These are phyloP conservation scores for Pleurotus citrinopileatus DNA, from an alignment of 768 basidiomycete genomes.

Conservation along the genomic window DNA sequence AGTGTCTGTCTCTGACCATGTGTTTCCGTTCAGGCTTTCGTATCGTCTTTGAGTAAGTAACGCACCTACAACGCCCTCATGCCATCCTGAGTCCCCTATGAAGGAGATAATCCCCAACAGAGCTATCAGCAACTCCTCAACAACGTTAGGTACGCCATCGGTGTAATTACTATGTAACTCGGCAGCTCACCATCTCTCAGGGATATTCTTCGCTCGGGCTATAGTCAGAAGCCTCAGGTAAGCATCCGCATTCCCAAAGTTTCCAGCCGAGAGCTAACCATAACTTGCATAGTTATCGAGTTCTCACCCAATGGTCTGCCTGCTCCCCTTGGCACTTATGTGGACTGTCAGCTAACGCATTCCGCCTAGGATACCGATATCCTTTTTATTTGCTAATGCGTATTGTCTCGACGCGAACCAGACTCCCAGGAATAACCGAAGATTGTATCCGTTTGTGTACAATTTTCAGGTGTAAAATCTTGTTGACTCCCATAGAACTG, in stretches of 20 bases:
- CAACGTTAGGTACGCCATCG: conserved; percentile 13
- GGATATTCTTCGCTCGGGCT: conserved; percentile 39
- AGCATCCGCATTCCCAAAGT: conserved; percentile 24
- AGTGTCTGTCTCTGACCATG: background rate
- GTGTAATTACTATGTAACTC: no score
- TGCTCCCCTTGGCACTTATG: conserved; percentile 6
- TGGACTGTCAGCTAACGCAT: background rate
- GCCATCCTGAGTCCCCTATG: no score
- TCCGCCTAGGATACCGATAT: conserved; percentile 24
- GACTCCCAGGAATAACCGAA: no score
- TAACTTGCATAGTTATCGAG: conserved; percentile 26
- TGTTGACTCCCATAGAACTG: no score
- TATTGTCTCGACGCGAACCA: background rate
- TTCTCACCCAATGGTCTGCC: conserved; percentile 40
- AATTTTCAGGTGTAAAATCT: no score
- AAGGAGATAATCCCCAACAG: conserved; percentile 45
- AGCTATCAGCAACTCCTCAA: conserved; percentile 50
- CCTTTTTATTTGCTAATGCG: conserved; percentile 25
- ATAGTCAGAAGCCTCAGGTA: conserved; percentile 59
- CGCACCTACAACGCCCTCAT: no score
- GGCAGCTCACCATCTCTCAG: conserved; percentile 29
- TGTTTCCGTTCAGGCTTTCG: conserved; percentile 46
- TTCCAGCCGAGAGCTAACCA: background rate
- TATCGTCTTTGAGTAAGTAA: conserved; percentile 47
- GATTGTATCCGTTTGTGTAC: no score